These are phyloP conservation scores for Ceratocystis albifundus DNA, from an alignment of 2,329 filamentous ascomycete genomes.

Conservation along the genomic window DNA sequence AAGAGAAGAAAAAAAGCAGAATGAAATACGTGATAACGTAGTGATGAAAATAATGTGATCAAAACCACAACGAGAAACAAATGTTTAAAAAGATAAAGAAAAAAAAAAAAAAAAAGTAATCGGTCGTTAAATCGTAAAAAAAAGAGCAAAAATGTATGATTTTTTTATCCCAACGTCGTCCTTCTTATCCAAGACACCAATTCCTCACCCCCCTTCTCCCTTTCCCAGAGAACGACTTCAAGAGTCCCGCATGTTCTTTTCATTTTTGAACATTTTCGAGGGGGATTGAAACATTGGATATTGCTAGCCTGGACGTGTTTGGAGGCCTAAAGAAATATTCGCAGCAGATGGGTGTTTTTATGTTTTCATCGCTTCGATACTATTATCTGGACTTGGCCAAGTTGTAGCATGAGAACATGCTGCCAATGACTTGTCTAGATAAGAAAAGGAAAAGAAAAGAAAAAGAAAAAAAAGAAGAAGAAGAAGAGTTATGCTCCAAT, in stretches of 20 bases:
- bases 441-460: constrained; percentile 26
- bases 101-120: constrained; percentile 25
- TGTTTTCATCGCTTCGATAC: constrained; percentile 24
- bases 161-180: constrained; percentile 5
- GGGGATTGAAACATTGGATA: constrained; percentile 30
- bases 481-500: no score
- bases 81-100: constrained; percentile 23
- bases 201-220: not conserved
- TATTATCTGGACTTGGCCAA: not conserved
- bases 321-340: not conserved
- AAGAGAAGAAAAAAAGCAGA: constrained; percentile 21
- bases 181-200: constrained; percentile 15
- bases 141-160: constrained; percentile 1
- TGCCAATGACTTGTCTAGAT: not conserved
- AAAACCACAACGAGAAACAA: constrained; percentile 23
- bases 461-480: constrained; percentile 26
- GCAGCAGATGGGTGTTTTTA: constrained; percentile 19
- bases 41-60: constrained; percentile 10
- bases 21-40: constrained; percentile 22
- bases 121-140: constrained; percentile 13
- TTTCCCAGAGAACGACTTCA: constrained; percentile 10
- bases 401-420: not conserved
- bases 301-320: constrained; percentile 28
- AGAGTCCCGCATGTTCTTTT: constrained; percentile 7
- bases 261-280: constrained; percentile 26